A percentile compares a stretch with the other conserved stretches of the same genome.
Evolutionary conservation across 2,329 filamentous ascomycete genomes (phyloP).

Genomic region (Phialemonium atrogriseum): DNA sequence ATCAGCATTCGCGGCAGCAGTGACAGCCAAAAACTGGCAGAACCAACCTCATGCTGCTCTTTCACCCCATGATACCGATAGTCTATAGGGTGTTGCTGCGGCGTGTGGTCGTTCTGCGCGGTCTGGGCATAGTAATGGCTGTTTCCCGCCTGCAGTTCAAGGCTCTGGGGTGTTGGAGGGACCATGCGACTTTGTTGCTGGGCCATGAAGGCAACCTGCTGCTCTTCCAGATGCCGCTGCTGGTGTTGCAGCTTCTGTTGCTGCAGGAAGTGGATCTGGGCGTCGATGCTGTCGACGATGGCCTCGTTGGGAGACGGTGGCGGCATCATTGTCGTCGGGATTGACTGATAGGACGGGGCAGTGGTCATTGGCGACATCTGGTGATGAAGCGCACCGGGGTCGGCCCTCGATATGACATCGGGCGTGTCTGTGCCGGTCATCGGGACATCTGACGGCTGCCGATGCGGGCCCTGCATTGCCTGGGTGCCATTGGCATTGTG

Average conservation of each 20-base stretch:
- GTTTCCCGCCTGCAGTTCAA: slow-evolving; percentile 60
- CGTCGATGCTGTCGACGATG: slow-evolving; percentile 49
- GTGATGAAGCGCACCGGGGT: slow-evolving; percentile 29
- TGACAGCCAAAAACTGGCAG: slow-evolving; percentile 5
- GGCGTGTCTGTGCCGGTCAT: slow-evolving; percentile 38
- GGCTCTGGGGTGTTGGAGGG: slow-evolving; percentile 73
- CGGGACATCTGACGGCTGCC: slow-evolving; percentile 37
- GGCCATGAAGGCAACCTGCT: slow-evolving; percentile 46
- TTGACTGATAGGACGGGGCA: slow-evolving; percentile 32
- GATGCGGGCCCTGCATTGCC: slow-evolving; percentile 28
- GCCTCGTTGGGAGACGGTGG: slow-evolving; percentile 40
- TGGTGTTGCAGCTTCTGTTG: slow-evolving; percentile 56
- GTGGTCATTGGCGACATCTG: slow-evolving; percentile 42
- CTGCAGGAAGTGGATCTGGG: slow-evolving; percentile 58
- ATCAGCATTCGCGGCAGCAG: slow-evolving; percentile 13
- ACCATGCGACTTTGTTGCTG: slow-evolving; percentile 51
- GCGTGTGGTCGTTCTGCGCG: slow-evolving; percentile 32
- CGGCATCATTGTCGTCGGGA: slow-evolving; percentile 36
- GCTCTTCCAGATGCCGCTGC: slow-evolving; percentile 49
- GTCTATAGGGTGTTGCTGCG: slow-evolving; percentile 55
- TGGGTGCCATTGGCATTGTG: slow-evolving; percentile 27
- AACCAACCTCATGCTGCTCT: slow-evolving; percentile 58
- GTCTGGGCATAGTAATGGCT: slow-evolving; percentile 53
- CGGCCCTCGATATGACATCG: slow-evolving; percentile 25
- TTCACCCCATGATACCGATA: slow-evolving; percentile 60